phyloP scores from a whole-genome alignment of 1,284 basidiomycete genomes.

The Marasmius fiardii region DNA sequence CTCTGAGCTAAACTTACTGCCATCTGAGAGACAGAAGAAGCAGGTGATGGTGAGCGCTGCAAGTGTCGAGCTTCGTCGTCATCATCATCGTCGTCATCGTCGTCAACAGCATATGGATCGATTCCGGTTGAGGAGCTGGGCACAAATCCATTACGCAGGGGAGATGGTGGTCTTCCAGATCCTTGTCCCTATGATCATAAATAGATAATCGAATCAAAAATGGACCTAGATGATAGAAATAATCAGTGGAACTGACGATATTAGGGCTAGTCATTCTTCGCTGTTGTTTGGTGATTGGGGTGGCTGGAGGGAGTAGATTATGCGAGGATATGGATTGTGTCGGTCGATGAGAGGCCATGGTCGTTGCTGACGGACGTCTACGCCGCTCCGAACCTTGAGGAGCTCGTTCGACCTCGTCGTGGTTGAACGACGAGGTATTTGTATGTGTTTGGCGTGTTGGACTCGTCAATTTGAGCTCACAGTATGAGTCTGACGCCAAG shows the following conservation, averaged over 20 bases:
- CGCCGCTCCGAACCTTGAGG: not conserved
- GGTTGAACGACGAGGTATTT: conserved; percentile 1
- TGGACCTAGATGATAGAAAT: not conserved
- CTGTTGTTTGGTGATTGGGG: not conserved
- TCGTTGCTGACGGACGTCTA: not conserved
- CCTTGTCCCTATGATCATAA: not conserved
- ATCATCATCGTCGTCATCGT: conserved; percentile 43
- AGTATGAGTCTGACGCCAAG: not conserved
- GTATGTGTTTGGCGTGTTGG: not conserved
- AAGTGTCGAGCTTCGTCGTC: conserved; percentile 32
- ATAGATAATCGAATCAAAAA: not conserved
- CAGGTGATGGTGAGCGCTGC: conserved; percentile 50
- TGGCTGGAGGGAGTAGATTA: not conserved
- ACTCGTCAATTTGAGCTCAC: no score
- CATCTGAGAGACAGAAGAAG: conserved; percentile 63
- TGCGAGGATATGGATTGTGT: not conserved
- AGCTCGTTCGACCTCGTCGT: not conserved
- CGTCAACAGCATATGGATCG: conserved; percentile 38
- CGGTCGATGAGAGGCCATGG: conserved; percentile 1
- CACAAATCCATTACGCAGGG: conserved; percentile 58
- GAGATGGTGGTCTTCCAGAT: conserved; percentile 55
- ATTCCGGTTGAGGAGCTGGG: conserved; percentile 57
- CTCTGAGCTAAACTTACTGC: conserved; percentile 69
- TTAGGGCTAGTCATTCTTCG: conserved; percentile 2
- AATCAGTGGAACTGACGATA: not conserved